phyloP scores from a whole-genome alignment of 441 rosid genomes.

The Hura crepitans region DNA sequence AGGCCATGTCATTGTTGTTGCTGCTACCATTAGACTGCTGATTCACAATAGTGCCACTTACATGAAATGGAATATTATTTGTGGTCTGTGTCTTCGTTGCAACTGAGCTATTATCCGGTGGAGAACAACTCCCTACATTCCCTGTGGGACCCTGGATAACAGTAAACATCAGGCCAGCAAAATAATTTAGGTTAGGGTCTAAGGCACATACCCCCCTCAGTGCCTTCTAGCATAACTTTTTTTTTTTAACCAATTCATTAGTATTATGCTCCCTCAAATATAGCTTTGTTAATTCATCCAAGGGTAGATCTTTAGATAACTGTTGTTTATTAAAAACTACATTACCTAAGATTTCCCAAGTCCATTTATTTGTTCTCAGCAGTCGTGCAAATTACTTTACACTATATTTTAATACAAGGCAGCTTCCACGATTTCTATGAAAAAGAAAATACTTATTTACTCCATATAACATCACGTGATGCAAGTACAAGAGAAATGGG shows the following conservation, averaged over 20 bases:
- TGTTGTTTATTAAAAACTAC: not conserved
- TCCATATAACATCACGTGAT: too few species aligned
- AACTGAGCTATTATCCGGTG: slow-evolving; percentile 44
- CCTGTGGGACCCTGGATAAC: slow-evolving; percentile 44
- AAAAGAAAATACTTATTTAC: not conserved
- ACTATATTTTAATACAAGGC: not conserved
- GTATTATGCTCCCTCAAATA: not conserved
- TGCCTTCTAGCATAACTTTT: not conserved
- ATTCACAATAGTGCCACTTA: slow-evolving; percentile 39
- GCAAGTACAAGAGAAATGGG: not conserved
- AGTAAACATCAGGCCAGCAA: slow-evolving; percentile 28
- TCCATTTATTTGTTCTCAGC: not conserved
- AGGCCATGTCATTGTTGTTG: slow-evolving; percentile 49
- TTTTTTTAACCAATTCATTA: not conserved
- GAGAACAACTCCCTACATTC: slow-evolving; percentile 57
- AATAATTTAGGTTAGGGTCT: not conserved
- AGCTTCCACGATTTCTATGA: slow-evolving; percentile 7
- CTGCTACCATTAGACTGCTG: slow-evolving; percentile 59
- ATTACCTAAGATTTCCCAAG: not conserved
- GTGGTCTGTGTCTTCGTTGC: slow-evolving; percentile 38
- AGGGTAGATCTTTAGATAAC: too few species aligned
- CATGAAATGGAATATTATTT: slow-evolving; percentile 39
- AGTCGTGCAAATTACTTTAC: slow-evolving; percentile 1
- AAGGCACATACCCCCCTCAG: not conserved
- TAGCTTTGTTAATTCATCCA: not conserved